Conservation (phyloP, 2,329 filamentous ascomycete genomes). For the Fusarium sp. region DNA sequence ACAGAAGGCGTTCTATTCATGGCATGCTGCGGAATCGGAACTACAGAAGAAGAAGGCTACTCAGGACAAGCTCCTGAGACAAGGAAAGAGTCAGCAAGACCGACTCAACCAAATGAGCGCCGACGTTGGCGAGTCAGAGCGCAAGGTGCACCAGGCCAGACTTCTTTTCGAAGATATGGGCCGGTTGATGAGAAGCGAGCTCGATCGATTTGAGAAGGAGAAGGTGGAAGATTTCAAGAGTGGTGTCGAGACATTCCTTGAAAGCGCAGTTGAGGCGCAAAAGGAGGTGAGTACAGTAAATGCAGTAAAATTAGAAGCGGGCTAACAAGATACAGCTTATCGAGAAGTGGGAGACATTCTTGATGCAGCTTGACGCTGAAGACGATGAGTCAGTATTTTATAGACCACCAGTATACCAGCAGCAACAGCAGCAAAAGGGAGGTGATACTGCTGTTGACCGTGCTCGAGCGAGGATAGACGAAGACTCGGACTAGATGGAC, state of each 20-base stretch:
- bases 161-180: constrained; percentile 98
- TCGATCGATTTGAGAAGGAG: constrained; percentile 94
- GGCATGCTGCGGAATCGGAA: constrained; percentile 91
- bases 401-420: constrained; percentile 69
- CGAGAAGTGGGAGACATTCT: constrained; percentile 98
- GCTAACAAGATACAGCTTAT: constrained; percentile 62
- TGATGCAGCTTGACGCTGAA: constrained; percentile 94
- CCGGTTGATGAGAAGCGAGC: constrained; percentile 86
- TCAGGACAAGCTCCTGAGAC: constrained; percentile 94
- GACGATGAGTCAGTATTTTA: constrained; percentile 82
- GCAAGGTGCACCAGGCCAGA: constrained; percentile 89
- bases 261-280: constrained; percentile 96
- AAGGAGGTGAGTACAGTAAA: constrained; percentile 79
- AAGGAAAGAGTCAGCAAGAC: constrained; percentile 96
- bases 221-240: constrained; percentile 99
- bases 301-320: neutral
- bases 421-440: constrained; percentile 60
- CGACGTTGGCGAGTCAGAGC: constrained; percentile 94
- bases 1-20: constrained; percentile 95
- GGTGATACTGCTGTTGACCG: constrained; percentile 71
- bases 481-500: constrained; percentile 66
- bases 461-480: constrained; percentile 68
- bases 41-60: constrained; percentile 87
- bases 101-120: constrained; percentile 91
- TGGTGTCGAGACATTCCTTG: constrained; percentile 95